Evolutionary conservation across 2,329 filamentous ascomycete species (phyloP), one percentile per base, ranked within the genome.

Genomic region (Eutypa lata): DNA sequence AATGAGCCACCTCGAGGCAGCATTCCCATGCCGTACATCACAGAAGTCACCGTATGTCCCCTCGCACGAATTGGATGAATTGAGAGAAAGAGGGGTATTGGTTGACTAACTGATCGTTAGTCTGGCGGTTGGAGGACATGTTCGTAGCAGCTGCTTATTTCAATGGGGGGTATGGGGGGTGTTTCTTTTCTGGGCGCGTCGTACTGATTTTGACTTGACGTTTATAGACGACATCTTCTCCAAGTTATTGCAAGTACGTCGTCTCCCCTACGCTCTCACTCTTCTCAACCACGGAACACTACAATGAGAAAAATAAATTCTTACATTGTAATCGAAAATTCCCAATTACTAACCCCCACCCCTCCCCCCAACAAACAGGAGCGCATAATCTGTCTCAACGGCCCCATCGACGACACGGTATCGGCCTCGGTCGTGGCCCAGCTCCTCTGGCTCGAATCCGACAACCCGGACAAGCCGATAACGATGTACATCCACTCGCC

Each of bases 401-500:
- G 93, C 65, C 81, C 89, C 66, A 91, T 97, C 53, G 89, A 97
- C 74, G 90, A 96, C 68, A 87, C 83, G 42, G 85, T 94, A 61
- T 96, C 91, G 37, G 93, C 94, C n/a, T 90, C 89, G 42, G 91
- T 97, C 58, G 93, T 97, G 26, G 91, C 94, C 1, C 95, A 99
- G 70, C 85, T 99, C 21, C 88, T 99, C 58, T 99, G 92, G 82
- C 91, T 99, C 71, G 95, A 99, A 79, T 94, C 93, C 65, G 94
- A 99, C 68, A 91, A 90, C 66, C 92, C 93, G 3, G 86, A 95
- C 52, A 97, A 96, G 71, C 89, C 91, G 13, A 97, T 99, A 60
- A 94, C 90, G 49, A 89, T 99, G 71, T 99, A 99, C 73, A 99
- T 99, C 71, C 96, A 99, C 76, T 96, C 90, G 0, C 93, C 93